A percentile compares a stretch with the other conserved stretches of the same genome.
Conservation (phyloP, 805 yeast genomes). For the Yarrowia hollandica region DNA sequence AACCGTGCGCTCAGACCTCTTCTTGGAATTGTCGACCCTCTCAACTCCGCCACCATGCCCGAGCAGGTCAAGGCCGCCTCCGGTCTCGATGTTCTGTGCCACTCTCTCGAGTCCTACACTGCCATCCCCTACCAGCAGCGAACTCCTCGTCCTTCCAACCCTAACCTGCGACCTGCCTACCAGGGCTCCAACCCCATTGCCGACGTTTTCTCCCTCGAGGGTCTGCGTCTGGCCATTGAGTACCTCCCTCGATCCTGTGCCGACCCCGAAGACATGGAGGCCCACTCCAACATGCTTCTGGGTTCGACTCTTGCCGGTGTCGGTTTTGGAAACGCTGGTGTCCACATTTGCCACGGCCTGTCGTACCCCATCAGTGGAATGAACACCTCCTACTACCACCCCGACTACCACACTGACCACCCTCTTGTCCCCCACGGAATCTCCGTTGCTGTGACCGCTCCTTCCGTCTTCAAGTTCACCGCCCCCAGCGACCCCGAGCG, state of each 20-base stretch:
- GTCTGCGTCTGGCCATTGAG: conserved; percentile 45
- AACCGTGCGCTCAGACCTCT: conserved; percentile 47
- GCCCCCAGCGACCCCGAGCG: conserved; percentile 46
- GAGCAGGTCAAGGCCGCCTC: conserved; percentile 47
- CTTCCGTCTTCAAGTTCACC: conserved; percentile 46
- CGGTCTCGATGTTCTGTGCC: conserved; percentile 49
- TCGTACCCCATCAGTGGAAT: conserved; percentile 46
- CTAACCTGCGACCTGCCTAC: conserved; percentile 45
- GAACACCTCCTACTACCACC: conserved; percentile 43
- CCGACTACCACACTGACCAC: conserved; percentile 45
- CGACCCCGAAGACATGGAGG: conserved; percentile 46
- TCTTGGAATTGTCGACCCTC: conserved; percentile 49
- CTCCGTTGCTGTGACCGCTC: conserved; percentile 49
- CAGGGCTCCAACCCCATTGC: conserved; percentile 51
- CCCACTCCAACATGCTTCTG: conserved; percentile 47
- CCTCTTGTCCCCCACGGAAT: conserved; percentile 50
- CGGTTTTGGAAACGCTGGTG: conserved; percentile 50
- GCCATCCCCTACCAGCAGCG: conserved; percentile 47
- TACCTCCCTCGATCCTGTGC: conserved; percentile 45
- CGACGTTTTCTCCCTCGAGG: conserved; percentile 48
- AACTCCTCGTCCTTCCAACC: conserved; percentile 44
- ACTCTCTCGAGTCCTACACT: conserved; percentile 49
- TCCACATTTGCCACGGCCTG: conserved; percentile 48
- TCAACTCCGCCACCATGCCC: conserved; percentile 46
- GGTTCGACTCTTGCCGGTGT: conserved; percentile 51